These are phyloP conservation scores for Kodamaea sp. DNA, from an alignment of 1,139 yeast species.

Conservation along the genomic window DNA sequence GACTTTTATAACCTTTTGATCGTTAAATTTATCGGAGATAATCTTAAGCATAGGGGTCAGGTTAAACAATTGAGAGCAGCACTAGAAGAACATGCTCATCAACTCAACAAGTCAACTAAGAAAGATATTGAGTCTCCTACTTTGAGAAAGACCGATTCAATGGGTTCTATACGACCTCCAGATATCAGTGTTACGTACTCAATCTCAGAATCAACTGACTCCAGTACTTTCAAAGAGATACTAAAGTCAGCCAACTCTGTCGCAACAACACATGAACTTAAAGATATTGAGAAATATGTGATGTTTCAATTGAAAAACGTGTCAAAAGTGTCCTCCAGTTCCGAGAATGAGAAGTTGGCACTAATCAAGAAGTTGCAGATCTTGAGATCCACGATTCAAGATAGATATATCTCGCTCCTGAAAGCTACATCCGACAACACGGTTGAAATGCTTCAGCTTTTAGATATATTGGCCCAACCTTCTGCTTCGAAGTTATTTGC, in stretches of 20 bases:
- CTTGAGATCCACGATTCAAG: constrained; percentile 13
- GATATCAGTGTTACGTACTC: constrained; percentile 5
- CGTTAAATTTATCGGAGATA: constrained; percentile 60
- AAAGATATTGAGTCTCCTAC: background rate
- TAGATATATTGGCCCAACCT: constrained; percentile 36
- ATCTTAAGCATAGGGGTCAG: constrained; percentile 72
- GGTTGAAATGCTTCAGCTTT: constrained; percentile 13
- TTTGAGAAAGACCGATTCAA: background rate
- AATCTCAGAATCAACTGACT: constrained; percentile 29
- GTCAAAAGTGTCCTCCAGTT: constrained; percentile 5
- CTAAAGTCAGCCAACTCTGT: constrained; percentile 14
- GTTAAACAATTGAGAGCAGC: constrained; percentile 74
- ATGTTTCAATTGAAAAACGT: constrained; percentile 19
- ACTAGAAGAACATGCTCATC: constrained; percentile 60
- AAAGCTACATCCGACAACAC: constrained; percentile 3
- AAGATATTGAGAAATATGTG: constrained; percentile 22
- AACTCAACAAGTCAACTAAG: constrained; percentile 1
- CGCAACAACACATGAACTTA: constrained; percentile 22
- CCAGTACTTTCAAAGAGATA: constrained; percentile 38
- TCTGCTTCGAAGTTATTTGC: constrained; percentile 51
- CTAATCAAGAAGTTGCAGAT: constrained; percentile 14
- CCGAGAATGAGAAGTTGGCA: constrained; percentile 7
- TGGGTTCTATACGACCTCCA: background rate
- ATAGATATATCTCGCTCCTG: constrained; percentile 3
- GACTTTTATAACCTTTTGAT: constrained; percentile 75